These are phyloP conservation scores for Blastocystis sp. DNA, from an alignment of 352 stramenopile genomes.

Conservation along the genomic window DNA sequence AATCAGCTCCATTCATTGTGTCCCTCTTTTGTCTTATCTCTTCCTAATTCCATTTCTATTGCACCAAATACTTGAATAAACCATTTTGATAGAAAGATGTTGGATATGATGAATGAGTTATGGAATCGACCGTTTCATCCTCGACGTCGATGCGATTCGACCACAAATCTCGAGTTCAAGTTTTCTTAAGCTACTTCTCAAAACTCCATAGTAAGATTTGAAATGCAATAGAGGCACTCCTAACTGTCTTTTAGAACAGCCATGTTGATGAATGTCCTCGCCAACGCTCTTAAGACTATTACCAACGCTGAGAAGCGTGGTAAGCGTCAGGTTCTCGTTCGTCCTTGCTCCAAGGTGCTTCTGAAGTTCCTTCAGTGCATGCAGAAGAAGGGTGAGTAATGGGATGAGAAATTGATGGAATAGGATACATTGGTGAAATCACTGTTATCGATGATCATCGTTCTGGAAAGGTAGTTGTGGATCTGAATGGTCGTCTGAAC, in stretches of 20 bases:
- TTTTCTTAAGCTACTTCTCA: slow-evolving; percentile 34
- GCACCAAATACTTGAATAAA: not conserved
- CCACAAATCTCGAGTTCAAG: not conserved
- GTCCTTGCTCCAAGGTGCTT: slow-evolving; percentile 97
- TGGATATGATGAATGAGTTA: not conserved
- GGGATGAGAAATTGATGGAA: slow-evolving; percentile 82
- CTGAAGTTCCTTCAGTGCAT: slow-evolving; percentile 99
- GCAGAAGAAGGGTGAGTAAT: slow-evolving; percentile 99
- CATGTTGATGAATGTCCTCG: too few relatives aligned
- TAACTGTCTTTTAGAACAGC: slow-evolving; percentile 72
- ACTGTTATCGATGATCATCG: slow-evolving; percentile 99
- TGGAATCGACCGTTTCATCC: not conserved
- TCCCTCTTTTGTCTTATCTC: not conserved
- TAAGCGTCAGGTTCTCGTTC: slow-evolving; percentile 96
- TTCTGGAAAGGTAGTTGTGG: slow-evolving; percentile 93
- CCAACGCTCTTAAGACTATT: slow-evolving; percentile 98
- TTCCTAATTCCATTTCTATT: not conserved
- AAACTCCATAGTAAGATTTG: not conserved
- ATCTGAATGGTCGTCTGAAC: slow-evolving; percentile 97
- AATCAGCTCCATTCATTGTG: not conserved
- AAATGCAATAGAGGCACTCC: not conserved
- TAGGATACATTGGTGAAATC: slow-evolving; percentile 99
- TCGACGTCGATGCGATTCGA: slow-evolving; percentile 8
- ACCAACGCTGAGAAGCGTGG: slow-evolving; percentile 99
- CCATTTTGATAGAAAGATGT: not conserved